Percentiles rank a stretch among this genome's conserved stretches.
These are phyloP conservation scores for Aspergillus conjunctus DNA, from an alignment of 495 filamentous ascomycete genomes.

Conservation along the genomic window DNA sequence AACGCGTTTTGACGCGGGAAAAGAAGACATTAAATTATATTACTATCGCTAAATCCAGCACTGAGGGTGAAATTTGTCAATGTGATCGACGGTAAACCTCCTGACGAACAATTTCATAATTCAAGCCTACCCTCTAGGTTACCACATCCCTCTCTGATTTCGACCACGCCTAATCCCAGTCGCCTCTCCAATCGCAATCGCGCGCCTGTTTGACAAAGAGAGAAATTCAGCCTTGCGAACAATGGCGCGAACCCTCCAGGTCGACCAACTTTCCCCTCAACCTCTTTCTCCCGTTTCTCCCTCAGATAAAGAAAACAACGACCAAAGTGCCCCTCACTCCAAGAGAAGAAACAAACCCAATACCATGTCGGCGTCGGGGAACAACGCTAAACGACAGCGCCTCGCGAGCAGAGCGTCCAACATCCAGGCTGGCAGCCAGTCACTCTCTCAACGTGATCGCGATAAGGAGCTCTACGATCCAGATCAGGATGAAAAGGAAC, in stretches of 20 bases:
- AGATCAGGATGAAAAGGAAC: constrained; percentile 79
- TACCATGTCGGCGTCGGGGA: constrained; percentile 34
- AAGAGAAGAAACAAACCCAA: constrained; percentile 30
- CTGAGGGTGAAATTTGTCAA: too few species aligned
- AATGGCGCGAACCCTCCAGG: constrained; percentile 35
- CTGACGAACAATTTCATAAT: too few species aligned
- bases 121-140: too few species aligned
- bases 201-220: constrained; percentile 17
- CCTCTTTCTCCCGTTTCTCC: constrained; percentile 39
- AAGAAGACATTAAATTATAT: too few species aligned
- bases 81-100: too few species aligned
- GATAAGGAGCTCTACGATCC: constrained; percentile 74
- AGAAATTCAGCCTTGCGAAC: constrained; percentile 20
- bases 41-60: too few species aligned
- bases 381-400: constrained; percentile 45
- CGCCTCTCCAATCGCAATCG: constrained; percentile 12
- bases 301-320: constrained; percentile 70
- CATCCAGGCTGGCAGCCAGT: constrained; percentile 29
- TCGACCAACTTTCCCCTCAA: constrained; percentile 30
- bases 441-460: constrained; percentile 29
- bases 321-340: constrained; percentile 17
- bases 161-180: neutral
- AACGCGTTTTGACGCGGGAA: neutral
- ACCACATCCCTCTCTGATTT: neutral
- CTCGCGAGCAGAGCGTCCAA: constrained; percentile 40